These are phyloP conservation scores for Pseudogymnoascus sp. DNA, from an alignment of 2,329 filamentous ascomycete species.

Conservation along the genomic window DNA sequence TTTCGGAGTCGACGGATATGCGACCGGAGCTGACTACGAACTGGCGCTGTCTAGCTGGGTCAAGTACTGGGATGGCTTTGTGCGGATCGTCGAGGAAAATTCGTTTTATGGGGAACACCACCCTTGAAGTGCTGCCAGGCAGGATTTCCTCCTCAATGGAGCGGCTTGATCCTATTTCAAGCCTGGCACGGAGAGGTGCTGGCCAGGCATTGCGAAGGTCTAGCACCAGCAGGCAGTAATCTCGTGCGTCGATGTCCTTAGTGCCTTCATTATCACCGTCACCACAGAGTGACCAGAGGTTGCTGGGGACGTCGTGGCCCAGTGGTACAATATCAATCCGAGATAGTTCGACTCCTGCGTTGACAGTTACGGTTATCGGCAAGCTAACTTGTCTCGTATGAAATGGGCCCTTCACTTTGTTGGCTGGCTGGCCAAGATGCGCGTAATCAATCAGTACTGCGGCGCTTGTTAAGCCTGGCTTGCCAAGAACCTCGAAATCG, in stretches of 20 bases:
- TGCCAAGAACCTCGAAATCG: conserved; percentile 76
- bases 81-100: conserved; percentile 71
- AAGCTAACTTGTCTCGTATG: conserved; percentile 77
- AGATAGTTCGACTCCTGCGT: conserved; percentile 76
- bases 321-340: conserved; percentile 73
- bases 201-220: conserved; percentile 90
- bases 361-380: conserved; percentile 80
- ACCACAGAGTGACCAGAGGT: conserved; percentile 46
- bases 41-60: conserved; percentile 76
- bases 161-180: conserved; percentile 34
- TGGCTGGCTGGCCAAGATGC: conserved; percentile 61
- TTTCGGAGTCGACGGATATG: conserved; percentile 70
- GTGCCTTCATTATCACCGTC: conserved; percentile 22
- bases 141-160: conserved; percentile 44
- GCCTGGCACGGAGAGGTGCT: conserved; percentile 59
- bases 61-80: conserved; percentile 69
- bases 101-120: conserved; percentile 67
- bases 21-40: conserved; percentile 81
- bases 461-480: conserved; percentile 72
- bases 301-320: conserved; percentile 53
- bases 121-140: conserved; percentile 61
- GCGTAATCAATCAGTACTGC: conserved; percentile 82
- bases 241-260: conserved; percentile 40
- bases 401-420: conserved; percentile 63
- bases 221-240: conserved; percentile 70